Base-by-base conservation (phyloP, 2,329 filamentous ascomycete species). In the Pyrenophora teres region DNA sequence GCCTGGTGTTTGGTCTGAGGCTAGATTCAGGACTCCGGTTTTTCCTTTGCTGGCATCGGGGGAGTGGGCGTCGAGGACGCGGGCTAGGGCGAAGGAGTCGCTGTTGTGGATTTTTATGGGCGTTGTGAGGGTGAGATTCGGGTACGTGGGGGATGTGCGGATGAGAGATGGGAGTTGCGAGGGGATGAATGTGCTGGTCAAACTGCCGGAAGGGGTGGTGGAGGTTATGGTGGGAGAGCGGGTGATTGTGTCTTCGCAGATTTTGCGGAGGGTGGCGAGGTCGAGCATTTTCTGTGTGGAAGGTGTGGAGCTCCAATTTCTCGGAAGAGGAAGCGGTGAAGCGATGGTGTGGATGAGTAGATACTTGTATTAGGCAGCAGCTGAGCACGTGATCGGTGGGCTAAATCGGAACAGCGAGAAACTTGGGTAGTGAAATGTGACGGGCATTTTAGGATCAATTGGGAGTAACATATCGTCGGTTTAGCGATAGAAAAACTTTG, bases 181-280 rank as follows among this genome's bases (percentile, higher is more conserved):
- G 4, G 58, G 18, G 18, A 66, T 57, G 46, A 63, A 59, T 13
- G 19, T 35, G 47, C 58, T 62, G 33, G 27, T 19, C 6, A 66
- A 52, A 3, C 60, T 59, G 13, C 52, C 59, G n/a, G 33, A 40
- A 6, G 54, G 52, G 1, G 52, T 58, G 1, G 57, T 52, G 31
- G 52, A 21, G 23, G 53, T 54, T 18, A 66, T 54, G 7, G 44
- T 31, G 3, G 43, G 2, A 3, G 56, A 61, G 1, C 60, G 60
- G 10, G 13, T 16, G 18, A 65, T 56, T 2, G 60, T 65, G 37
- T 66, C 63, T 33, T 64, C 56, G 53, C 62, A 66, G 25, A 62
- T 51, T 27, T 40, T 46, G 41, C 59, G 62, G 9, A 60, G 63
- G 10, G 51, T 46, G 44, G 51, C 56, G n/a, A 61, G 50, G 25